A percentile compares a stretch with the other conserved stretches of the same genome.
Evolutionary conservation across 2,329 filamentous ascomycete genomes (phyloP).

Genomic region (Trichophyton schoenleinii): DNA sequence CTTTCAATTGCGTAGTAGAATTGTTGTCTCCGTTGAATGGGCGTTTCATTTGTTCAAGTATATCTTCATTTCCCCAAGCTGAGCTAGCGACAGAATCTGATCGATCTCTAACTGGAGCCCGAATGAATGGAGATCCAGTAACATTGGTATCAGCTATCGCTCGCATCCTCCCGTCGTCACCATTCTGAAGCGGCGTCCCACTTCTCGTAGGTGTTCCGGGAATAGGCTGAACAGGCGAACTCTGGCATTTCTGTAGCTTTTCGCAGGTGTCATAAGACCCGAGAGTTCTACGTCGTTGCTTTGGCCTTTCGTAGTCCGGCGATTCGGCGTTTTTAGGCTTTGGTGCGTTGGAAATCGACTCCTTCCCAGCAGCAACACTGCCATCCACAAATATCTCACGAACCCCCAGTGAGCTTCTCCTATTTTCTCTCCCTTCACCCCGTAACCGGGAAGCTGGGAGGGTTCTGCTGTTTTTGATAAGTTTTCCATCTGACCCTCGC

Average conservation of each 20-base stretch:
- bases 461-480: background rate
- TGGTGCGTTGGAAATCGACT: background rate
- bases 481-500: background rate
- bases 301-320: background rate
- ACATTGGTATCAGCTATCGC: constrained; percentile 23
- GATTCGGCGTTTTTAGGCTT: background rate
- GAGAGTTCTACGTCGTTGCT: background rate
- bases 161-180: constrained; percentile 14
- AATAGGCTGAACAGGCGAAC: constrained; percentile 21
- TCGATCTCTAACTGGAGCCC: constrained; percentile 25
- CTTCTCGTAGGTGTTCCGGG: constrained; percentile 20
- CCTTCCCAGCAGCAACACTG: background rate
- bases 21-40: background rate
- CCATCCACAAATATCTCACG: background rate
- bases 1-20: background rate
- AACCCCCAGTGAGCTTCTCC: background rate
- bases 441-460: background rate
- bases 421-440: constrained; percentile 9
- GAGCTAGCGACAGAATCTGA: background rate
- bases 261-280: background rate
- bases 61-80: constrained; percentile 1
- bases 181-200: constrained; percentile 18
- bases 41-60: background rate
- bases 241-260: constrained; percentile 20
- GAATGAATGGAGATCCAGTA: constrained; percentile 38